phyloP scores from a whole-genome alignment of 306 rosid genomes.

The Pueraria montana region DNA sequence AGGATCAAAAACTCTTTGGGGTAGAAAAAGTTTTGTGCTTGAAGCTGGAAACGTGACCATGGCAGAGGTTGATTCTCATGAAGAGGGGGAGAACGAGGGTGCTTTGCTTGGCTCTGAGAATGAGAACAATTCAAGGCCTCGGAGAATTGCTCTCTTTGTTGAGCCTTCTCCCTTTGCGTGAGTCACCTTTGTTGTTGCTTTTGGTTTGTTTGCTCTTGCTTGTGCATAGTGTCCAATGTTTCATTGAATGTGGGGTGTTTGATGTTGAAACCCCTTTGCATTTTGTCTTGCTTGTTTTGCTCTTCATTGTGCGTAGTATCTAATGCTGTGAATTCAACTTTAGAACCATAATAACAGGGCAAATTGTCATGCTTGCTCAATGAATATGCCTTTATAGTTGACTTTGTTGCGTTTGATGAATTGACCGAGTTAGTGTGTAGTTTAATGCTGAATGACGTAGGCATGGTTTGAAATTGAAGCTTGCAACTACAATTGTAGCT shows the following conservation, averaged over 20 bases:
- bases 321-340: constrained; percentile 24
- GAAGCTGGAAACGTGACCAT: constrained; percentile 65
- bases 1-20: constrained; percentile 26
- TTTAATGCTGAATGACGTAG: background rate
- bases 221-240: constrained; percentile 9
- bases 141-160: constrained; percentile 95
- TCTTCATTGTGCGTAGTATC: constrained; percentile 2
- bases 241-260: constrained; percentile 19
- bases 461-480: background rate
- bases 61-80: constrained; percentile 54
- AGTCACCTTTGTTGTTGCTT: constrained; percentile 49
- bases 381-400: constrained; percentile 21
- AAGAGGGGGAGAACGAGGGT: constrained; percentile 64
- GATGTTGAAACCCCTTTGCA: constrained; percentile 16
- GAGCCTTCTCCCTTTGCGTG: constrained; percentile 99
- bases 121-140: constrained; percentile 72
- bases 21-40: constrained; percentile 51
- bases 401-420: constrained; percentile 39
- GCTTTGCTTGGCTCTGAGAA: constrained; percentile 64
- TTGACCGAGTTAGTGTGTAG: constrained; percentile 24
- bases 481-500: background rate
- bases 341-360: background rate
- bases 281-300: background rate
- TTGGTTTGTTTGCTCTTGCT: background rate
- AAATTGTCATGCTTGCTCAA: background rate